phyloP scores from a whole-genome alignment of 75 land plant species.

The Picea sitchensis region DNA sequence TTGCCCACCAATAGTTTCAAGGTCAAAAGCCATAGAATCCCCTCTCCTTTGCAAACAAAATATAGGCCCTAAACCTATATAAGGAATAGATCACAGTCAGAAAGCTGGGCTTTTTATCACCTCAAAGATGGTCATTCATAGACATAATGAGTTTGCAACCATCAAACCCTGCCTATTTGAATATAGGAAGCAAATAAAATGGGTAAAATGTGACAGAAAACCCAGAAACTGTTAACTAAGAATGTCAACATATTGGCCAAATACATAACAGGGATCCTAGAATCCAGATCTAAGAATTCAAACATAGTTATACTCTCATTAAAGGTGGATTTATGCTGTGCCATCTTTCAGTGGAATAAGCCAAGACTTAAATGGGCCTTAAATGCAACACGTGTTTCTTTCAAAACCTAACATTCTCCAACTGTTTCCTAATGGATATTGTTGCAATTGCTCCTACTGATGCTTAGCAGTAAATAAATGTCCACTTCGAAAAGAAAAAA shows the following conservation, averaged over 20 bases:
- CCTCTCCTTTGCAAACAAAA: not conserved
- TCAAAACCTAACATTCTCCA: too few relatives aligned
- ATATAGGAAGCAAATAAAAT: not conserved
- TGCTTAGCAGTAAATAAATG: too few relatives aligned
- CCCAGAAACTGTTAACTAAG: not conserved
- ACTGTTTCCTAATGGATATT: too few relatives aligned
- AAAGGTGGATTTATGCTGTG: not conserved
- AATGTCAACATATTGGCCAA: not conserved
- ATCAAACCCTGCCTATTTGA: not conserved
- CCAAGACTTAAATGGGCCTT: too few relatives aligned
- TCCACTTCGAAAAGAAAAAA: too few relatives aligned
- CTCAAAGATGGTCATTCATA: not conserved
- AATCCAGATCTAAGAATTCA: not conserved
- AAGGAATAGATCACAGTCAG: too few relatives aligned
- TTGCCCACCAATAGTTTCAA: not conserved
- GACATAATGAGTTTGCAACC: not conserved
- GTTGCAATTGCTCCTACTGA: too few relatives aligned
- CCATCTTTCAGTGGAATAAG: too few relatives aligned
- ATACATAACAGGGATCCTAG: not conserved
- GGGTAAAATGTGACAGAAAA: not conserved
- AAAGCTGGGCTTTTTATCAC: conserved; percentile 3
- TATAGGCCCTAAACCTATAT: too few relatives aligned
- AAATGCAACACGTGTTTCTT: too few relatives aligned
- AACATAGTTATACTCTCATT: not conserved
- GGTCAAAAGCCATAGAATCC: not conserved